Evolutionary conservation across 2,329 filamentous ascomycete species (phyloP).

Genomic region (Dothideomycetes sp.): DNA sequence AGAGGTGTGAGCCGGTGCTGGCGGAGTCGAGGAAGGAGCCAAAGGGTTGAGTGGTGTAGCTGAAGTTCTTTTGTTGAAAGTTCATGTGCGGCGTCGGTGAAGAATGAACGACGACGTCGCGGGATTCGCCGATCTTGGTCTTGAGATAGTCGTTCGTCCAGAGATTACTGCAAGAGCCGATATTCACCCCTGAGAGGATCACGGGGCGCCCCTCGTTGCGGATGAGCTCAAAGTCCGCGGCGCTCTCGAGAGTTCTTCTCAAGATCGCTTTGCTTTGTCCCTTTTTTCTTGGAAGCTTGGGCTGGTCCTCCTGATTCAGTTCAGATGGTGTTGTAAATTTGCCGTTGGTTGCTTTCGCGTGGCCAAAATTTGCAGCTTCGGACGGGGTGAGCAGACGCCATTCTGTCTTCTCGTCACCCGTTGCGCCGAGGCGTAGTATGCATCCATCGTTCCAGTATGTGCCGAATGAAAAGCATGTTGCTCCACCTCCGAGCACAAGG

Average conservation of each 20-base stretch:
- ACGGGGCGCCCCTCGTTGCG: slow-evolving; percentile 48
- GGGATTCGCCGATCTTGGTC: slow-evolving; percentile 47
- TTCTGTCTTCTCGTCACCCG: background rate
- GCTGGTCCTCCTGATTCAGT: background rate
- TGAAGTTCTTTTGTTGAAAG: slow-evolving; percentile 75
- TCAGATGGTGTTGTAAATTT: background rate
- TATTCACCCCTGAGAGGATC: slow-evolving; percentile 52
- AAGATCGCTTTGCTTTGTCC: background rate
- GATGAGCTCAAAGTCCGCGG: slow-evolving; percentile 46
- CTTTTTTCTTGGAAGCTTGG: no score
- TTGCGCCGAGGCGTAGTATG: slow-evolving; percentile 12
- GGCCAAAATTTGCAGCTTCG: background rate
- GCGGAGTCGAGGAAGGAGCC: slow-evolving; percentile 54
- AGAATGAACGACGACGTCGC: slow-evolving; percentile 65
- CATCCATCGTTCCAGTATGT: slow-evolving; percentile 66
- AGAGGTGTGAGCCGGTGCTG: slow-evolving; percentile 50
- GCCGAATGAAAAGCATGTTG: slow-evolving; percentile 84
- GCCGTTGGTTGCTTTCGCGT: background rate
- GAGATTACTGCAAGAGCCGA: slow-evolving; percentile 54
- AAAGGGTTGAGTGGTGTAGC: slow-evolving; percentile 59
- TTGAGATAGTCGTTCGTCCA: slow-evolving; percentile 64
- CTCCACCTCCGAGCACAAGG: slow-evolving; percentile 65
- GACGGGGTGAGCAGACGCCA: background rate
- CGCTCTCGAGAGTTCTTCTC: background rate
- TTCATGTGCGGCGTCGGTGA: slow-evolving; percentile 58